These are phyloP conservation scores for Penicillium crustosum DNA, from an alignment of 2,329 filamentous ascomycete genomes.

Conservation along the genomic window DNA sequence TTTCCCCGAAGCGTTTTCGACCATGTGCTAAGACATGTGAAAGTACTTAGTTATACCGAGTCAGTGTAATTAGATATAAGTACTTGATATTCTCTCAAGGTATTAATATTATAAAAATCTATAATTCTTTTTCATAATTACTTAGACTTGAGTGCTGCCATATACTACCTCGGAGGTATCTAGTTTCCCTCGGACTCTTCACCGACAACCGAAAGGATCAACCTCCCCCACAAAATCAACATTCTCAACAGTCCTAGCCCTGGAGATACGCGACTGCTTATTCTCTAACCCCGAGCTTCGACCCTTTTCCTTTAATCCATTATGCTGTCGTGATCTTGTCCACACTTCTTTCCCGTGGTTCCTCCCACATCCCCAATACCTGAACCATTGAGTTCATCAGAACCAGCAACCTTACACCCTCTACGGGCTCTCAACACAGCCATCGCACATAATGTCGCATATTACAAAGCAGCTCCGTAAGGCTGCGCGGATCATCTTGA, in stretches of 20 bases:
- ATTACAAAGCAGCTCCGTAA: conserved; percentile 60
- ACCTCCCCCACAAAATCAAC: conserved; percentile 30
- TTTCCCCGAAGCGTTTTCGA: not conserved
- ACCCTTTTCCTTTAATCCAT: not conserved
- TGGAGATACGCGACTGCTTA: conserved; percentile 11
- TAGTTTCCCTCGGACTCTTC: conserved; percentile 25
- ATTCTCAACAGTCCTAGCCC: conserved; percentile 9
- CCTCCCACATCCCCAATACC: conserved; percentile 2
- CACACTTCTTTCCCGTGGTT: not conserved
- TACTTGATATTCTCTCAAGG: not conserved
- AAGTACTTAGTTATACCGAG: not conserved
- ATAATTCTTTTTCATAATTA: not conserved
- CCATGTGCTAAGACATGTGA: conserved; percentile 14
- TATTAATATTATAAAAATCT: too few relatives aligned
- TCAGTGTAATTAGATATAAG: not conserved
- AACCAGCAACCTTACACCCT: not conserved
- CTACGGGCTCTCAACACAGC: not conserved
- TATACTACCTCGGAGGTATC: not conserved
- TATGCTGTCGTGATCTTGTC: conserved; percentile 5
- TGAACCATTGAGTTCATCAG: conserved; percentile 5
- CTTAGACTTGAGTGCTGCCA: not conserved
- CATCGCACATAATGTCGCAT: conserved; percentile 29
- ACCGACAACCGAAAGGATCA: conserved; percentile 36
- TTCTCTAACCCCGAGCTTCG: conserved; percentile 8
- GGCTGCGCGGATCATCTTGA: conserved; percentile 89